These are phyloP conservation scores for Chenopodium suecicum DNA, from an alignment of 148 eudicot genomes.

Conservation along the genomic window DNA sequence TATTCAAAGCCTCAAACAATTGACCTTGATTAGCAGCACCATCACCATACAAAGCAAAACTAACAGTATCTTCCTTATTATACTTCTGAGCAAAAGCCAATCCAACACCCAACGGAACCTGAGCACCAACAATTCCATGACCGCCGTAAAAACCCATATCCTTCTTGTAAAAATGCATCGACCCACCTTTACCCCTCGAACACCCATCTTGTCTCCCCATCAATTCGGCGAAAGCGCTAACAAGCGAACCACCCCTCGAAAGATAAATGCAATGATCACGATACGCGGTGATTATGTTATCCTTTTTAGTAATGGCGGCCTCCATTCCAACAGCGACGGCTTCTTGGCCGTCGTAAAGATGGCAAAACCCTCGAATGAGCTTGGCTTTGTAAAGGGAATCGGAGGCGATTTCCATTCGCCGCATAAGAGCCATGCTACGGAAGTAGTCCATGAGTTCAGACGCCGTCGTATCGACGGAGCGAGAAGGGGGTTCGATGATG, in stretches of 20 bases:
- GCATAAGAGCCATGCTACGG: constrained; percentile 69
- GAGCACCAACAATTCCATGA: constrained; percentile 98
- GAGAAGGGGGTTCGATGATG: constrained; percentile 71
- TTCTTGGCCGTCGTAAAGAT: constrained; percentile 93
- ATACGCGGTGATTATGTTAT: constrained; percentile 76
- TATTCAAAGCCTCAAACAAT: constrained; percentile 90
- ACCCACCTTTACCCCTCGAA: constrained; percentile 91
- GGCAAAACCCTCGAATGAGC: constrained; percentile 89
- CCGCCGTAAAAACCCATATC: constrained; percentile 86
- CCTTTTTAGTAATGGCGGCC: constrained; percentile 71
- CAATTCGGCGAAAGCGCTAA: constrained; percentile 60
- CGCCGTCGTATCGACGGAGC: constrained; percentile 54
- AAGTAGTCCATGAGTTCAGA: constrained; percentile 71
- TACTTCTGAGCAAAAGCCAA: constrained; percentile 96
- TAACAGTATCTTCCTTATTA: constrained; percentile 67
- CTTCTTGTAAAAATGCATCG: constrained; percentile 91
- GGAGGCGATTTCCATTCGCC: constrained; percentile 95
- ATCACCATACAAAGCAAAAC: constrained; percentile 82
- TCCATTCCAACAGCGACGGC: constrained; percentile 96
- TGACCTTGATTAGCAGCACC: constrained; percentile 99
- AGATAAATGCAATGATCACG: constrained; percentile 79
- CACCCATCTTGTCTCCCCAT: constrained; percentile 87
- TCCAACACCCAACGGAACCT: constrained; percentile 80
- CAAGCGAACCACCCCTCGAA: constrained; percentile 71
- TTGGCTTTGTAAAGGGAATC: constrained; percentile 91